Conservation (phyloP, 306 rosid genomes). For the Cajanus cajan region DNA sequence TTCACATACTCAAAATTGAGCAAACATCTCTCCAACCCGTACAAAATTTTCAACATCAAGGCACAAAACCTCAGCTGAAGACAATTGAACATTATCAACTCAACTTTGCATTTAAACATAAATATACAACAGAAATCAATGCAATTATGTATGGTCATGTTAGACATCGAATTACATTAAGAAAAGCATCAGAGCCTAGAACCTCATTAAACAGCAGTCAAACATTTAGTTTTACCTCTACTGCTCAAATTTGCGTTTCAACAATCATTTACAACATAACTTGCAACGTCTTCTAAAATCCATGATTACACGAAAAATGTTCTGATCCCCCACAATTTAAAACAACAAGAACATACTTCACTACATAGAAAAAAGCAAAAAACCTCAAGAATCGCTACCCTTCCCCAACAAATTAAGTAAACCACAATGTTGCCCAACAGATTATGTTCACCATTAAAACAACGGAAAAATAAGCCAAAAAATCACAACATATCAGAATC, state of each 20-base stretch:
- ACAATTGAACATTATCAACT: not conserved
- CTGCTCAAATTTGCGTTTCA: constrained; percentile 3
- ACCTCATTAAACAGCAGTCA: not conserved
- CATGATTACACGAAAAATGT: not conserved
- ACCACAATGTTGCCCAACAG: not conserved
- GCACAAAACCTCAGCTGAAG: not conserved
- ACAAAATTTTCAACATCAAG: not conserved
- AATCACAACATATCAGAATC: not conserved
- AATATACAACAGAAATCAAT: not conserved
- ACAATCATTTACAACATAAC: not conserved
- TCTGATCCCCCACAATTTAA: not conserved
- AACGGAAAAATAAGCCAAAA: not conserved
- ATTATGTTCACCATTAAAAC: not conserved
- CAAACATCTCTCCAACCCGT: constrained; percentile 1
- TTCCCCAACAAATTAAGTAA: not conserved
- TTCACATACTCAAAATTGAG: constrained; percentile 3
- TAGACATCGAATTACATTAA: not conserved
- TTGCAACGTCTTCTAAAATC: not conserved
- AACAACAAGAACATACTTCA: constrained; percentile 1
- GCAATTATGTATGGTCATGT: not conserved
- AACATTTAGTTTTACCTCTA: not conserved
- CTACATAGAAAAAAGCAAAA: not conserved
- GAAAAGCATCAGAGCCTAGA: constrained; percentile 13
- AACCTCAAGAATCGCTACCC: not conserved
- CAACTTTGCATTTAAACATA: not conserved